phyloP scores from a whole-genome alignment of 192 early-diverging fungal genomes.

The Coemansia umbellata region DNA sequence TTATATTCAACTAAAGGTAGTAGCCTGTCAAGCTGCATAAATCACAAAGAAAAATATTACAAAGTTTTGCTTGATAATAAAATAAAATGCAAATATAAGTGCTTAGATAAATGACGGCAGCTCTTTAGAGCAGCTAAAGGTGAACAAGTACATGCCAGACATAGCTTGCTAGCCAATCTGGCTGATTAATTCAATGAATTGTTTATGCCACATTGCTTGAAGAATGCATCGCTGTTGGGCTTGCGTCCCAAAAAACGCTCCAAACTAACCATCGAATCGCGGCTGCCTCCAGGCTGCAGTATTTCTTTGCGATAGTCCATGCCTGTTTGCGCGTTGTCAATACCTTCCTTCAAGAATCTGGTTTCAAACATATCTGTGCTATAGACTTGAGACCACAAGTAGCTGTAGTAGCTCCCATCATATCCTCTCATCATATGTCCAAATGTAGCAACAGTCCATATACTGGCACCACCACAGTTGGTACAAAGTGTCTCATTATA shows the following conservation, averaged over 20 bases:
- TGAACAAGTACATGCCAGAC: too few relatives aligned
- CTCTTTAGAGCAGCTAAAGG: too few relatives aligned
- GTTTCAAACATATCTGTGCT: conserved; percentile 78
- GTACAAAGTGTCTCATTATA: conserved; percentile 28
- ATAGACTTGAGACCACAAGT: conserved; percentile 75
- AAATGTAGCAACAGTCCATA: conserved; percentile 49
- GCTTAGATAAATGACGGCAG: too few relatives aligned
- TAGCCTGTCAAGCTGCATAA: too few relatives aligned
- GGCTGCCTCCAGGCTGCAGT: conserved; percentile 44
- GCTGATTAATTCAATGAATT: too few relatives aligned
- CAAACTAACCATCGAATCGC: conserved; percentile 66
- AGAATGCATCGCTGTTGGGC: conserved; percentile 73
- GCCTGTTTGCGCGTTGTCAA: conserved; percentile 32
- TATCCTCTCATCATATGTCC: conserved; percentile 74
- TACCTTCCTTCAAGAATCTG: conserved; percentile 58
- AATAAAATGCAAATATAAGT: too few relatives aligned
- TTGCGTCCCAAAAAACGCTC: conserved; percentile 76
- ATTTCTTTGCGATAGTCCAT: conserved; percentile 24
- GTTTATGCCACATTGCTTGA: too few relatives aligned
- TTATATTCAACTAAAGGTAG: too few relatives aligned
- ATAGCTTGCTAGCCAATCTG: too few relatives aligned
- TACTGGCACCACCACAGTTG: conserved; percentile 42
- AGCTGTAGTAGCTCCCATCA: conserved; percentile 73
- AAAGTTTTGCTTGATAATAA: too few relatives aligned
- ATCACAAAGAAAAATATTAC: too few relatives aligned